Evolutionary conservation across 2,329 filamentous ascomycete species (phyloP).

Genomic region (Aspergillus eucalypticola): DNA sequence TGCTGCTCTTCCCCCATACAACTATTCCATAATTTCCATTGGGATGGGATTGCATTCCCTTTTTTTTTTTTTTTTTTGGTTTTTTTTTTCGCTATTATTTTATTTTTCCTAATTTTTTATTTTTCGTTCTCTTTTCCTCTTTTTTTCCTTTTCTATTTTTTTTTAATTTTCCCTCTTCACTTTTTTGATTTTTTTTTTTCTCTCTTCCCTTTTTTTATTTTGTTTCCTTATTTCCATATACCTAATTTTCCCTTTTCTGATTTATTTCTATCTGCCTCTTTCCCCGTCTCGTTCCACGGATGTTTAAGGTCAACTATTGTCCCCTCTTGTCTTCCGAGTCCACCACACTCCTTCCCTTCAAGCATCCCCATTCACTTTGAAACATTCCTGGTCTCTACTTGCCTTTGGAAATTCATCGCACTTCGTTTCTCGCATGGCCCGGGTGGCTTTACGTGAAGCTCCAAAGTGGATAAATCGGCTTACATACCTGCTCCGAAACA

Average conservation of each 20-base stretch:
- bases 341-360: conserved; percentile 1
- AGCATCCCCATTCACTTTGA: neutral
- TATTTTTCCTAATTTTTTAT: too few relatives aligned
- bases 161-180: too few relatives aligned
- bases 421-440: conserved; percentile 17
- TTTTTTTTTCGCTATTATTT: neutral
- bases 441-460: conserved; percentile 16
- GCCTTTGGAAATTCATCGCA: neutral
- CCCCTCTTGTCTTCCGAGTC: conserved; percentile 7
- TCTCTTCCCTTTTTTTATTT: too few relatives aligned
- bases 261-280: conserved; percentile 3
- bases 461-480: conserved; percentile 24
- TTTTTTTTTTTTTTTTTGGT: neutral
- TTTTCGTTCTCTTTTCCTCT: too few relatives aligned
- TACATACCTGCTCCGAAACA: conserved; percentile 23
- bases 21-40: neutral
- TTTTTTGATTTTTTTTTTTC: too few relatives aligned
- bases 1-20: neutral
- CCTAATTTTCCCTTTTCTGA: neutral
- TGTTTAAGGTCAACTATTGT: conserved; percentile 2
- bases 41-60: neutral
- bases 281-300: neutral
- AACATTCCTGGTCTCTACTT: conserved; percentile 6
- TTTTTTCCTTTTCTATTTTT: too few relatives aligned
- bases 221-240: too few relatives aligned